These are phyloP conservation scores for Eutrema salsugineum DNA, from an alignment of 441 rosid species.

Conservation along the genomic window DNA sequence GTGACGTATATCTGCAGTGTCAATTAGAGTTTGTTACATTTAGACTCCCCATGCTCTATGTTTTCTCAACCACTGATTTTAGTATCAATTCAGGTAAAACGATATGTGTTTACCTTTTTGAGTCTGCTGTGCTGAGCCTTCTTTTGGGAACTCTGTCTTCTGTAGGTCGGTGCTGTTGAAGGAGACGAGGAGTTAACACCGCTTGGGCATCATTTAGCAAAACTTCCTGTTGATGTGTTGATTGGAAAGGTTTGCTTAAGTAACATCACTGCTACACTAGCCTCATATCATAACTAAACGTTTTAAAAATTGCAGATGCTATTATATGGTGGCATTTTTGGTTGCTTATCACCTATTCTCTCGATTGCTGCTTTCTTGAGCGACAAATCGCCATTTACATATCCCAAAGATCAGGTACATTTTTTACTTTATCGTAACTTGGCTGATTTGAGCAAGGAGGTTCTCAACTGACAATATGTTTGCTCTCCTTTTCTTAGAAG, in stretches of 20 bases:
- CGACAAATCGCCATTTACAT: constrained; percentile 84
- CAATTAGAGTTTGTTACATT: too few relatives aligned
- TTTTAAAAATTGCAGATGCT: constrained; percentile 69
- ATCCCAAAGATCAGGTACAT: constrained; percentile 82
- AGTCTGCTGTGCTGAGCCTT: background rate
- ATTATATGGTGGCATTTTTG: constrained; percentile 88
- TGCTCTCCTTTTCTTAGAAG: constrained; percentile 41
- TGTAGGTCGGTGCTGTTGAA: constrained; percentile 93
- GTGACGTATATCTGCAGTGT: too few relatives aligned
- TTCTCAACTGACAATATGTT: background rate
- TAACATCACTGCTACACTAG: background rate
- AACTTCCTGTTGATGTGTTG: constrained; percentile 89
- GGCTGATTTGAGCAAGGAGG: background rate
- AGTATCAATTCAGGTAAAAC: background rate
- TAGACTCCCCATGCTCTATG: background rate
- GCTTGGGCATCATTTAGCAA: constrained; percentile 92
- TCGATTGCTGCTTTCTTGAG: constrained; percentile 89
- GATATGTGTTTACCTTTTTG: background rate
- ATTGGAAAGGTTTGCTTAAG: constrained; percentile 68
- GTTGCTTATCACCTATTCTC: constrained; percentile 96
- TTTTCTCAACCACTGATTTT: background rate
- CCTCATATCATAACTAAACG: background rate
- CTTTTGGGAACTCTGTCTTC: constrained; percentile 9
- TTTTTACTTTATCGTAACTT: constrained; percentile 11
- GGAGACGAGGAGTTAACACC: constrained; percentile 88